Conservation (phyloP, 768 basidiomycete genomes). For the Coprinopsis cinerea region DNA sequence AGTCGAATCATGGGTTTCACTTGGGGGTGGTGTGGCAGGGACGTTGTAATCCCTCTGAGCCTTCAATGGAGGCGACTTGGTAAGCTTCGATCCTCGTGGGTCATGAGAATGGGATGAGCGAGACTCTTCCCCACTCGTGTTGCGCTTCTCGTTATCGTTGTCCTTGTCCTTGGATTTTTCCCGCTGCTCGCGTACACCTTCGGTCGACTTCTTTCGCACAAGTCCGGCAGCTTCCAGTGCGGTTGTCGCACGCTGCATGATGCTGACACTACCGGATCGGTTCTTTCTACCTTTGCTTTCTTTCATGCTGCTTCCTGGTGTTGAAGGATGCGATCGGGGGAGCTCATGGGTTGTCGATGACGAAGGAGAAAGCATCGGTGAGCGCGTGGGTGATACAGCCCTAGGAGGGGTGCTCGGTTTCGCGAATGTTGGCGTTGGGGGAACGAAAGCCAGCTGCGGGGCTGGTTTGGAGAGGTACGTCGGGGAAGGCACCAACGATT, state of each 20-base stretch:
- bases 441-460: constrained; percentile 69
- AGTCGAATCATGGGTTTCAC: constrained; percentile 33
- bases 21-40: constrained; percentile 49
- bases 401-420: constrained; percentile 52
- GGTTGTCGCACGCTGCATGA: constrained; percentile 93
- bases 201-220: constrained; percentile 76
- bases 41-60: constrained; percentile 35
- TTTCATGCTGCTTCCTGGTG: constrained; percentile 56
- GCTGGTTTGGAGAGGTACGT: constrained; percentile 18
- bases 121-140: constrained; percentile 45
- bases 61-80: constrained; percentile 64
- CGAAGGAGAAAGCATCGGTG: constrained; percentile 55
- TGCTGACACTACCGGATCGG: constrained; percentile 86
- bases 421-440: constrained; percentile 63
- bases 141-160: constrained; percentile 28
- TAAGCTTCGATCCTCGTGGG: constrained; percentile 47
- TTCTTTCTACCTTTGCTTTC: constrained; percentile 61
- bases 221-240: constrained; percentile 82
- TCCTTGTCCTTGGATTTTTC: constrained; percentile 35
- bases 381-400: constrained; percentile 36
- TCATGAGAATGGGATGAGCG: constrained; percentile 45
- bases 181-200: constrained; percentile 59
- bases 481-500: constrained; percentile 19
- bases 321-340: constrained; percentile 61
- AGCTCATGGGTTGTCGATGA: constrained; percentile 44